Percentiles rank a stretch among this genome's conserved stretches.
Conservation (phyloP, 352 stramenopile species). For the Lagenidium sp. region DNA sequence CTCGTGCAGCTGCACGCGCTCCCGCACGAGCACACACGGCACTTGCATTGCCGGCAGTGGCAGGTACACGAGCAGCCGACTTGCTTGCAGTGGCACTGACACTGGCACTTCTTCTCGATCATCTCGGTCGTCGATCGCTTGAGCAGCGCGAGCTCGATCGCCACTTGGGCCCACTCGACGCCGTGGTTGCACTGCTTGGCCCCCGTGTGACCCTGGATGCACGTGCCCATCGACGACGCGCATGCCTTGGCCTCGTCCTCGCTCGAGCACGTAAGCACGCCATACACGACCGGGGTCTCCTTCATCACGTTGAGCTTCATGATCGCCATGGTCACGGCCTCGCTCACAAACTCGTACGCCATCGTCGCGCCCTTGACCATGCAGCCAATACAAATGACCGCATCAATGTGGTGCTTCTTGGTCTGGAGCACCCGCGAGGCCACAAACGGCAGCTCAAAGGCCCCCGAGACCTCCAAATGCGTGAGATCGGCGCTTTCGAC, state of each 20-base stretch:
- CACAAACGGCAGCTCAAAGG: conserved; percentile 94
- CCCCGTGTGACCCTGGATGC: conserved; percentile 10
- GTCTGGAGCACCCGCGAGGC: conserved; percentile 74
- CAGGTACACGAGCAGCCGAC: conserved; percentile 20
- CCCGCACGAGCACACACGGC: conserved; percentile 6
- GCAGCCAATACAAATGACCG: conserved; percentile 93
- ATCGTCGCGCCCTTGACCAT: conserved; percentile 94
- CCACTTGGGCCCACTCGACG: conserved; percentile 52
- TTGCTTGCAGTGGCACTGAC: conserved; percentile 22
- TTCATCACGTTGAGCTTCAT: conserved; percentile 95
- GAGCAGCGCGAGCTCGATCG: conserved; percentile 87
- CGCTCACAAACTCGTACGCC: conserved; percentile 97
- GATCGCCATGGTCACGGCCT: conserved; percentile 90
- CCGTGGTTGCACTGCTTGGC: conserved; percentile 35
- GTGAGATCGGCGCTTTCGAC: conserved; percentile 36
- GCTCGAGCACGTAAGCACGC: conserved; percentile 90
- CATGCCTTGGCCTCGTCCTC: conserved; percentile 89
- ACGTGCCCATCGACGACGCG: conserved; percentile 17
- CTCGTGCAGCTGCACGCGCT: conserved; percentile 23
- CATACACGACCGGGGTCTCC: conserved; percentile 72
- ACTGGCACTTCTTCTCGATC: conserved; percentile 17
- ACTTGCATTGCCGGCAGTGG: conserved; percentile 23
- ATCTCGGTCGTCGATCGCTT: conserved; percentile 30
- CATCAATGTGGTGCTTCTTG: conserved; percentile 84
- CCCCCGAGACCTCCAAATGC: conserved; percentile 80